A percentile compares a stretch with the other conserved stretches of the same genome.
Evolutionary conservation across 768 basidiomycete genomes (phyloP).

Genomic region (Cyclocybe aegerita): DNA sequence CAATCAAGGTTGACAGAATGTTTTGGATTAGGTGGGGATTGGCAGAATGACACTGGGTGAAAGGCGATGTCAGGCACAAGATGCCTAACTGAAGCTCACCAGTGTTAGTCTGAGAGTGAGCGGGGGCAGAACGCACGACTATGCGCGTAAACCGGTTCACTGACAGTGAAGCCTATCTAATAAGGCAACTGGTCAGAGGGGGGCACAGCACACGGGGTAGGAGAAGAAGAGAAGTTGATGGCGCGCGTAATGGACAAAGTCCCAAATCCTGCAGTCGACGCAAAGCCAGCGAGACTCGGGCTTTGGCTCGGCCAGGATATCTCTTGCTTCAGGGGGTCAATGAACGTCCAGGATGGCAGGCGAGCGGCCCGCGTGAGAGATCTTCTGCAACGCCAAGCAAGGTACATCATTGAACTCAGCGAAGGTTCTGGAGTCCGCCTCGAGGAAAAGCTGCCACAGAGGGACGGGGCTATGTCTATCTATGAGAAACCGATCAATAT

Average conservation of each 20-base stretch:
- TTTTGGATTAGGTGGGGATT: conserved; percentile 21
- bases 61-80: conserved; percentile 18
- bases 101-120: background rate
- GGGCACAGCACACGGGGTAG: conserved; percentile 14
- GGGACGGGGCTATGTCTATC: too few relatives aligned
- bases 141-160: conserved; percentile 19
- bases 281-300: conserved; percentile 14
- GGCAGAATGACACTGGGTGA: conserved; percentile 16
- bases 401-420: background rate
- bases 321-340: too few relatives aligned
- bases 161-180: conserved; percentile 16
- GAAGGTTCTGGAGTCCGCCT: background rate
- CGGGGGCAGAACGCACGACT: conserved; percentile 12
- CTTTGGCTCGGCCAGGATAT: background rate
- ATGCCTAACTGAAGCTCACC: conserved; percentile 6
- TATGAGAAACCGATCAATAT: background rate
- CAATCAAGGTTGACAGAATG: conserved; percentile 25
- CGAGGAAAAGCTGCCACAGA: background rate
- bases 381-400: too few relatives aligned
- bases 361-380: too few relatives aligned
- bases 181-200: conserved; percentile 13
- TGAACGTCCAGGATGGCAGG: too few relatives aligned
- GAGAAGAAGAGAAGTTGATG: conserved; percentile 25
- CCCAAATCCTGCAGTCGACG: conserved; percentile 9
- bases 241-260: conserved; percentile 8